Evolutionary conservation across 257 asterid genomes (phyloP).

Genomic region (Solanum bulbocastanum): DNA sequence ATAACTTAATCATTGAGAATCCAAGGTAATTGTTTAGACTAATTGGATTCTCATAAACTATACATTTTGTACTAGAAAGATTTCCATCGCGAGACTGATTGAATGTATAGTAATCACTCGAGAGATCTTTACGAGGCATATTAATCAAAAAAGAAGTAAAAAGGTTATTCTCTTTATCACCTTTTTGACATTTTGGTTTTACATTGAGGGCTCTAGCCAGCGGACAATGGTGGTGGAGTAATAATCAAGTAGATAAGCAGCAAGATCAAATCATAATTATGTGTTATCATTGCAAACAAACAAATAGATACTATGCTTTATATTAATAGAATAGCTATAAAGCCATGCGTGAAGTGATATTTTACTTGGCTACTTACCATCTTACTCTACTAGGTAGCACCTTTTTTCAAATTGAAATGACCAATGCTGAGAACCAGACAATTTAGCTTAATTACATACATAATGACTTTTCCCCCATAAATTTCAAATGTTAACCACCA

Average conservation of each 20-base stretch:
- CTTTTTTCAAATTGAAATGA: neutral
- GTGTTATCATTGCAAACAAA: neutral
- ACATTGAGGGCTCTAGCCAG: neutral
- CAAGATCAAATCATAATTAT: neutral
- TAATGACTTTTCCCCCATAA: neutral
- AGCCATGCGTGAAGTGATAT: neutral
- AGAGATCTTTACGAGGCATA: neutral
- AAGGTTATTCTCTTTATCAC: neutral
- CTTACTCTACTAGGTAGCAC: neutral
- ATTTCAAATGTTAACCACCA: neutral
- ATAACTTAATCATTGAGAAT: neutral
- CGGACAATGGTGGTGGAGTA: neutral
- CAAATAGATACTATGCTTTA: neutral
- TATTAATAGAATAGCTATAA: neutral
- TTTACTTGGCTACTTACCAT: neutral
- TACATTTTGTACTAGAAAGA: neutral
- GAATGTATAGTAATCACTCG: too few species aligned
- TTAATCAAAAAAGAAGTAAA: neutral
- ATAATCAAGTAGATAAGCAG: neutral
- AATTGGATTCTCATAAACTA: neutral
- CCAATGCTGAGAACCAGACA: neutral
- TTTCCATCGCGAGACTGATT: neutral
- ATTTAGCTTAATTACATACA: neutral
- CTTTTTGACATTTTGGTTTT: neutral
- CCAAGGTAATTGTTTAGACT: neutral